These are phyloP conservation scores for Pleurotus salmoneostramineus DNA, from an alignment of 768 basidiomycete species.

Conservation along the genomic window DNA sequence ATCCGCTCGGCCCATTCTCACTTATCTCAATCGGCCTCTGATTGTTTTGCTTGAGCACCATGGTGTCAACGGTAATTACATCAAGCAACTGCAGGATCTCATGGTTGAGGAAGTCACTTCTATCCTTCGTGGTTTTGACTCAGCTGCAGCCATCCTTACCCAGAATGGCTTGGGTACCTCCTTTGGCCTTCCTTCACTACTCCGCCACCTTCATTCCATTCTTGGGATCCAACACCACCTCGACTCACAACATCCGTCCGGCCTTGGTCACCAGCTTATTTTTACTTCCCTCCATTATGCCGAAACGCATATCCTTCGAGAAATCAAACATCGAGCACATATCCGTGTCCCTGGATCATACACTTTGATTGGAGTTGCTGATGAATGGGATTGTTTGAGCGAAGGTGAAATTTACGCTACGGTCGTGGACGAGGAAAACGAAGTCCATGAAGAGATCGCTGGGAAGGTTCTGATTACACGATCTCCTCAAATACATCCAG, in stretches of 20 bases:
- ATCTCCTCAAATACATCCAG: constrained; percentile 50
- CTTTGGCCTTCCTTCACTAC: constrained; percentile 38
- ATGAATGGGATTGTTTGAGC: constrained; percentile 41
- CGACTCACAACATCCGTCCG: constrained; percentile 12
- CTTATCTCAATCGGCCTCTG: constrained; percentile 44
- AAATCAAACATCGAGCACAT: constrained; percentile 47
- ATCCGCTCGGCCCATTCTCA: constrained; percentile 36
- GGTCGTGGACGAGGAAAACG: constrained; percentile 25
- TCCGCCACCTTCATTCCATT: constrained; percentile 29
- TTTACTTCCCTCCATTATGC: constrained; percentile 30
- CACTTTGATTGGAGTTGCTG: constrained; percentile 50
- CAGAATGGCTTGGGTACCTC: constrained; percentile 42
- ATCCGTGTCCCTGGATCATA: constrained; percentile 45
- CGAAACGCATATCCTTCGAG: constrained; percentile 42
- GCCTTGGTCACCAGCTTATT: constrained; percentile 29
- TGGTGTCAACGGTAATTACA: constrained; percentile 25
- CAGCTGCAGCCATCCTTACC: constrained; percentile 34
- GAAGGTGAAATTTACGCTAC: constrained; percentile 48
- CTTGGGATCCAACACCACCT: constrained; percentile 16
- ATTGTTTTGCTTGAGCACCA: constrained; percentile 46
- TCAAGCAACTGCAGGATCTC: constrained; percentile 31
- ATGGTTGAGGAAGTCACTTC: constrained; percentile 32
- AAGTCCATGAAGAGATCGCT: constrained; percentile 20
- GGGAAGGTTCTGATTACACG: constrained; percentile 43
- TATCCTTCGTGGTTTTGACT: constrained; percentile 25